phyloP scores from a whole-genome alignment of 1,284 basidiomycete genomes.

The Hemileia vastatrix region DNA sequence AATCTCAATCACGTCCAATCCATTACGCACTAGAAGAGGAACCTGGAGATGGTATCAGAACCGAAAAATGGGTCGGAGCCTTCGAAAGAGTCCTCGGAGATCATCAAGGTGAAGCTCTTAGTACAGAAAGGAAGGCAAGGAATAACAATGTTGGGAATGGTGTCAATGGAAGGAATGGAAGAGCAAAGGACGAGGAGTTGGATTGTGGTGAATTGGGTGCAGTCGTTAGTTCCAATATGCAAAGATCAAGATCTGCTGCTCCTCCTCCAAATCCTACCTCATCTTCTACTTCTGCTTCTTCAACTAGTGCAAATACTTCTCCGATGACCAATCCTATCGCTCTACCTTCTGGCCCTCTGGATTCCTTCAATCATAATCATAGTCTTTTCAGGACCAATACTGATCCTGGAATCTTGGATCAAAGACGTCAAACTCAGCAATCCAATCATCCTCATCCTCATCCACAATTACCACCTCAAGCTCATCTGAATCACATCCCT shows the following conservation, averaged over 20 bases:
- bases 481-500: no score
- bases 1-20: not conserved
- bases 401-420: not conserved
- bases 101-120: slow-evolving; percentile 22
- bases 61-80: slow-evolving; percentile 34
- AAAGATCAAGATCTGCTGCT: not conserved
- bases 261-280: not conserved
- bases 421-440: no score
- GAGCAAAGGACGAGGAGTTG: slow-evolving; percentile 1
- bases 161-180: slow-evolving; percentile 21
- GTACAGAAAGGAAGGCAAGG: slow-evolving; percentile 14
- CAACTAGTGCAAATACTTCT: not conserved
- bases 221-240: not conserved
- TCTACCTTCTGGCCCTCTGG: not conserved
- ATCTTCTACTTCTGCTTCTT: not conserved
- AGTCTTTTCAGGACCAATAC: not conserved
- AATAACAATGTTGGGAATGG: slow-evolving; percentile 24
- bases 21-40: not conserved
- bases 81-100: slow-evolving; percentile 40
- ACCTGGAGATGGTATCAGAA: not conserved
- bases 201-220: slow-evolving; percentile 20
- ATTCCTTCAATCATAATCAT: not conserved
- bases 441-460: no score
- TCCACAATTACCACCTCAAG: no score
- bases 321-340: not conserved